Percentiles rank a stretch among this genome's conserved stretches.
Conservation (phyloP, 1,284 basidiomycete species). For the Boletus albobrunnescens region DNA sequence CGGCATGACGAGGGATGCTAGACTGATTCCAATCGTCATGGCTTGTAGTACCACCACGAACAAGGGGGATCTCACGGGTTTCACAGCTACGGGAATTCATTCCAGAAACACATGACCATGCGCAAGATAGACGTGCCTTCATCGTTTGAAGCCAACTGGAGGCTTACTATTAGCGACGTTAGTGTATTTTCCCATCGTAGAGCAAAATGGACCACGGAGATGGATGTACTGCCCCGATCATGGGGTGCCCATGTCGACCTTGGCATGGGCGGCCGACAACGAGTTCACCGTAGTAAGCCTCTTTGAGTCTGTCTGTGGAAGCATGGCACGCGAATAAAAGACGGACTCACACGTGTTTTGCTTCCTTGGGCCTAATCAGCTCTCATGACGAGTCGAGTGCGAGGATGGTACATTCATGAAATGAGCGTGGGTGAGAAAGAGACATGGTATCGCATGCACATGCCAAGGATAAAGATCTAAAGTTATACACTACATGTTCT, state of each 20-base stretch:
- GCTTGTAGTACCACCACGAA: background rate
- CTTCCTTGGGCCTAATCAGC: background rate
- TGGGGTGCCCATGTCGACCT: background rate
- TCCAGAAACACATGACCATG: constrained; percentile 5
- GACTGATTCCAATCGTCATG: background rate
- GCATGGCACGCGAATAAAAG: background rate
- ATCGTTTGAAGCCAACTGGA: too few species aligned
- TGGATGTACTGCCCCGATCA: background rate
- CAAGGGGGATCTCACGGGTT: background rate
- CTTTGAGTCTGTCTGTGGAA: background rate
- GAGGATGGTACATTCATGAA: background rate
- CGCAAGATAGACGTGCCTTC: too few species aligned
- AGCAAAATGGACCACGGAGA: background rate
- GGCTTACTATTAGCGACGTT: too few species aligned
- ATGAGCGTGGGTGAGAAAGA: background rate
- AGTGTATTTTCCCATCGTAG: too few species aligned
- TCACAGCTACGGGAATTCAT: background rate
- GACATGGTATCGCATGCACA: background rate
- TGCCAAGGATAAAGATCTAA: background rate
- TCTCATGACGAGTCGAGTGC: background rate
- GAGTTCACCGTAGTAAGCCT: background rate
- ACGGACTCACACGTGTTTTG: background rate
- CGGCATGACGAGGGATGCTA: constrained; percentile 10
- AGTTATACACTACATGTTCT: too few species aligned
- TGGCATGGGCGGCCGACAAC: background rate